Evolutionary conservation across 179 eudicot genomes (phyloP), one percentile per base, ranked within the genome.

Genomic region (Gypsophila paniculata): DNA sequence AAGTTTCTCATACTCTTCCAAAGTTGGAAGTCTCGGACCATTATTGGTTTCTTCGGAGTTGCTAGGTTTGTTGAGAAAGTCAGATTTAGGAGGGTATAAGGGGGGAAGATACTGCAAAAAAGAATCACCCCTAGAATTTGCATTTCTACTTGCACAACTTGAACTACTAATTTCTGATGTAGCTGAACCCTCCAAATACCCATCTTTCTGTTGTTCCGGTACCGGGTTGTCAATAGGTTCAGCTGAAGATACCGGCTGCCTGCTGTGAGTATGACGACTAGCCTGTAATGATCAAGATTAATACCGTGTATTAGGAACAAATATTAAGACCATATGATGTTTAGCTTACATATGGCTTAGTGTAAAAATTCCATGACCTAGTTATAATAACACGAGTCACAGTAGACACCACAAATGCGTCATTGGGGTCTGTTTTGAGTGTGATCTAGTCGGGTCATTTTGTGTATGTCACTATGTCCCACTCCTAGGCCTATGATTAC

Each of bases 71-170:
- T 79, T 62, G 3, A 77, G 78, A 42, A 81, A 73, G 17, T 82
- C 72, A 0, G 88, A 64, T 61, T 80, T 75, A 17, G 89, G 85
- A 12, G 86, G 72, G 48, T 85, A 71, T 67, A 89, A 70, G 6
- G 98, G 98, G 72, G 90, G 90, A 42, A 87, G 89, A 65, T 84
- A 78, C 71, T 89, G 94, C 86, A 88, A 78, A 83, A 90, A 90
- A 54, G 86, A 70, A 57, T 91, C n/a, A n/a, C n/a, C 94, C 6
- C 73, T 87, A 48, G 82, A 83, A 79, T 91, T 87, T 39, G 77
- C 68, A 44, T 69, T 78, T 48, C 85, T 90, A 3, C 86, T 79
- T 42, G 80, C 86, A 72, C 80, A 82, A 70, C 77, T 84, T 60
- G 80, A 62, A 52, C 77, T 76, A 22, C 67, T 78, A 8, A 82